Evolutionary conservation across 2,329 filamentous ascomycete genomes (phyloP), one percentile per base, ranked within the genome.

Genomic region (Aspergillus jensenii): DNA sequence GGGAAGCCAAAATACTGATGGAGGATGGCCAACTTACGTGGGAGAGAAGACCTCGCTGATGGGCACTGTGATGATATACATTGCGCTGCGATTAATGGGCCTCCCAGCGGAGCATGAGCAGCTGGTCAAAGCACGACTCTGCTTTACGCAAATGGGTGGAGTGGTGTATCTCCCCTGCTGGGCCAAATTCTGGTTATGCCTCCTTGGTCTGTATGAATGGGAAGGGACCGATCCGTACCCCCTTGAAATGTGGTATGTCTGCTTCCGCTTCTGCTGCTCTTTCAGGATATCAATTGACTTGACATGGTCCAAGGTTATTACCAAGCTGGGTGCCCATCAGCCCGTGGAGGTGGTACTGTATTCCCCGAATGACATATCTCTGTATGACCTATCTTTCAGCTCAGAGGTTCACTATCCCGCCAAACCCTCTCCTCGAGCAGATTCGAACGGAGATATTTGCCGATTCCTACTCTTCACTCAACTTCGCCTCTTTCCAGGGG

Each of bases 161-260:
- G 50, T 47, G 1, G 4, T 54, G 1, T 19, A 48, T 8, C 21
- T 52, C 4, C 51, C 59, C 1, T 19, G 21, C 19, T 62, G 59
- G 59, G 57, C 49, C 2, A 62, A 62, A 17, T 54, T 62, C 37
- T 62, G 57, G 59, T 43, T 62, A 3, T 45, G 53, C 7, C 1
- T 62, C 9, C 47, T 62, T 15, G 54, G 54, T 1, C 14, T 62
- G 1, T 59, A 52, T 3, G 25, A 57, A 19, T 62, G 59, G 59
- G 57, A 45, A 0, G 43, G 50, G 1, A 52, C 55, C 3, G 52
- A 56, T 11, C 59, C 59, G 0, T 35, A 46, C 2, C 59, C 59
- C 0, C 48, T 46, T 0, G 59, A 61, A 27, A 25, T 52, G 27
- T 61, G 56, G 59, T 21, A 21, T 21, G 21, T 21, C 1, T 21